A percentile compares a stretch with the other conserved stretches of the same genome.
Evolutionary conservation across 2,329 filamentous ascomycete species (phyloP).

Genomic region (Aspergillus hortae): DNA sequence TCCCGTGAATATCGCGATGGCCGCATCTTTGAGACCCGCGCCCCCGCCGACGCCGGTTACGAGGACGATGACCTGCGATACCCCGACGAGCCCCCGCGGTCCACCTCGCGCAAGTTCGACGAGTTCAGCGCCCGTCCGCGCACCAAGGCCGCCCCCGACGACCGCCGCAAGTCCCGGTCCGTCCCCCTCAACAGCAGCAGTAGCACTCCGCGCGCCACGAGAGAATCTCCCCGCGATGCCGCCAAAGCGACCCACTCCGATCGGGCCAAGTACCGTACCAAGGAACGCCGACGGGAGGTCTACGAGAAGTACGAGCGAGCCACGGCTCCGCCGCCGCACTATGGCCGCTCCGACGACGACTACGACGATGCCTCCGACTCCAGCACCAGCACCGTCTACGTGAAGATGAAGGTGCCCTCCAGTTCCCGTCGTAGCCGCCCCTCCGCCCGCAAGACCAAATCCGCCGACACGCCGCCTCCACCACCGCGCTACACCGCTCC

Average conservation of each 20-base stretch:
- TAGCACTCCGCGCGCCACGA: slow-evolving; percentile 22
- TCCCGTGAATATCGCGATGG: slow-evolving; percentile 41
- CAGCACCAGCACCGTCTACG: slow-evolving; percentile 20
- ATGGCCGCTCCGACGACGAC: slow-evolving; percentile 31
- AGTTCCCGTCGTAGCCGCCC: slow-evolving; percentile 21
- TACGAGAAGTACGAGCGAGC: slow-evolving; percentile 36
- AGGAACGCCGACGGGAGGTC: slow-evolving; percentile 40
- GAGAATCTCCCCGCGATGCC: slow-evolving; percentile 30
- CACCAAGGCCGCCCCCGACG: slow-evolving; percentile 27
- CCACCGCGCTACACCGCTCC: not conserved
- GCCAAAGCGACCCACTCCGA: slow-evolving; percentile 30
- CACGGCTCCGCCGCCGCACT: slow-evolving; percentile 7
- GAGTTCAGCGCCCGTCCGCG: slow-evolving; percentile 33
- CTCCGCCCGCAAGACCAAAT: slow-evolving; percentile 18
- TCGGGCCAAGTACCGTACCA: slow-evolving; percentile 39
- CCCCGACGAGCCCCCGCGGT: slow-evolving; percentile 35
- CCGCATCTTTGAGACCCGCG: slow-evolving; percentile 42
- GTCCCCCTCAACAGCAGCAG: slow-evolving; percentile 16
- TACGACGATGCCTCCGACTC: slow-evolving; percentile 31
- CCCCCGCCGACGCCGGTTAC: slow-evolving; percentile 35
- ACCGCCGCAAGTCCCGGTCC: slow-evolving; percentile 37
- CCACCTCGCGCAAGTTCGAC: slow-evolving; percentile 38
- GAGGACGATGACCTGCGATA: slow-evolving; percentile 30
- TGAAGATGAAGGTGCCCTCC: slow-evolving; percentile 18
- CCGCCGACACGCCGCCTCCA: slow-evolving; percentile 19